Base-by-base conservation (phyloP, 192 early-diverging fungal genomes). In the Chytriomyces confervae region DNA sequence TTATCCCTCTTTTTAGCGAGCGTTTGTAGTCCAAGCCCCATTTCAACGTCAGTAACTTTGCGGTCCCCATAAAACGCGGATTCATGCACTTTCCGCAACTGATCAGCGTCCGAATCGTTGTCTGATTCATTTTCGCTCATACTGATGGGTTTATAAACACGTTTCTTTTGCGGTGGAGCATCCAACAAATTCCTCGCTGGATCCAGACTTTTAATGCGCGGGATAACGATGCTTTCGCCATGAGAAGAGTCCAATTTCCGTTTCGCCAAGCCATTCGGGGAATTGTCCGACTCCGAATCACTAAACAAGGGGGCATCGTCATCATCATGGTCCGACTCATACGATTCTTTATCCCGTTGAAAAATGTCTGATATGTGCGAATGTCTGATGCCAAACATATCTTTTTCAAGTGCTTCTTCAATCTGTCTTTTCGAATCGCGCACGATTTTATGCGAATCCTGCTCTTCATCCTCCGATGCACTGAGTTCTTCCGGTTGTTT, bases 391-490 rank as follows among this genome's bases (percentile, higher is more conserved):
- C 60, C 63, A 72, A 57, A 62, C 46, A 51, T 47, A 23, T 72
- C 61, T 69, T 62, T 69, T 75, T 66, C 76, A n/a, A 77, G 50
- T 18, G 76, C 76, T 36, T 77, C 76, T 36, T 77, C 65, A 16
- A 77, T 69, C 9, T 24, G 69, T 51, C 9, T 50, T 71, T 18
- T 20, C 36, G 36, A 36, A 36, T 36, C 36, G 36, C 36, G 36
- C 36, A 1, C 36, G 36, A 36, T 36, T 36, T 36, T 36, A 36
- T 36, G 36, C 36, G n/a, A n/a, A 48, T 75, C 72, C 10, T 72
- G 60, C 29, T 73, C 68, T 49, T 72, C 69, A 66, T 44, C 5
- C n/a, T 79, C 78, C 5, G 72, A 67, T 16, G 75, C 66, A 36
- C 36, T 36, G 36, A 36, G 36, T 36, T 36, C 36, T 1, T 36